Evolutionary conservation across 164 flowering plant species (phyloP).

Genomic region (Dillenia suffruticosa): DNA sequence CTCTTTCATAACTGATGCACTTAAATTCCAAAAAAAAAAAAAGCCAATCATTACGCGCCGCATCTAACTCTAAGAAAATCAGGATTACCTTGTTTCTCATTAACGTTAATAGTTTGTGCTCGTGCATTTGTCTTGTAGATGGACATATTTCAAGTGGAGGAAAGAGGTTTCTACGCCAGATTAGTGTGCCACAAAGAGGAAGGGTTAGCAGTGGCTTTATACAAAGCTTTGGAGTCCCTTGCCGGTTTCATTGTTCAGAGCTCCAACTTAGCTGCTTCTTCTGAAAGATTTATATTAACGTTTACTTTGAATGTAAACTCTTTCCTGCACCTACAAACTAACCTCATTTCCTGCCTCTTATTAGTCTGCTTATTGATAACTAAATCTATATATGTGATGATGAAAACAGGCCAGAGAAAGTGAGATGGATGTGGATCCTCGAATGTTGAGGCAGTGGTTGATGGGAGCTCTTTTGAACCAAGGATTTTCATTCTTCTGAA

Average conservation of each 20-base stretch:
- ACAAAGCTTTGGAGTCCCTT: conserved; percentile 72
- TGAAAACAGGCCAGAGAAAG: conserved; percentile 43
- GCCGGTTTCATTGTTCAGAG: conserved; percentile 37
- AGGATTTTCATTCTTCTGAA: conserved; percentile 43
- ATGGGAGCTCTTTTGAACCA: conserved; percentile 59
- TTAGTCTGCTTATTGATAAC: background rate
- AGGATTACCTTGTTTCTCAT: background rate
- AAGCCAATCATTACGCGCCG: too few species aligned
- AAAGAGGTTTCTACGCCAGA: conserved; percentile 59
- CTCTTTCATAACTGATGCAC: too few species aligned
- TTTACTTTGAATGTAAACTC: conserved; percentile 55
- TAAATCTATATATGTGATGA: background rate
- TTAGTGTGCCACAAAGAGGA: conserved; percentile 49
- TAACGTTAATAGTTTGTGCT: background rate
- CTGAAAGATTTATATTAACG: conserved; percentile 42
- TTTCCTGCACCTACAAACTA: too few species aligned
- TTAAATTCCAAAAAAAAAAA: background rate
- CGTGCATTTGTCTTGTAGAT: conserved; percentile 30
- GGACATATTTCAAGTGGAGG: conserved; percentile 69
- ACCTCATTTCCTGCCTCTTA: background rate
- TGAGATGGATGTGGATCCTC: conserved; percentile 40
- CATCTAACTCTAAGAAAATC: background rate
- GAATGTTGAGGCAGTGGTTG: conserved; percentile 59
- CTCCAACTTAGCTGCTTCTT: conserved; percentile 44
- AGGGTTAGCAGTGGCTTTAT: conserved; percentile 53